Base-by-base conservation (phyloP, 495 filamentous ascomycete species). In the Penicillium nucicola region DNA sequence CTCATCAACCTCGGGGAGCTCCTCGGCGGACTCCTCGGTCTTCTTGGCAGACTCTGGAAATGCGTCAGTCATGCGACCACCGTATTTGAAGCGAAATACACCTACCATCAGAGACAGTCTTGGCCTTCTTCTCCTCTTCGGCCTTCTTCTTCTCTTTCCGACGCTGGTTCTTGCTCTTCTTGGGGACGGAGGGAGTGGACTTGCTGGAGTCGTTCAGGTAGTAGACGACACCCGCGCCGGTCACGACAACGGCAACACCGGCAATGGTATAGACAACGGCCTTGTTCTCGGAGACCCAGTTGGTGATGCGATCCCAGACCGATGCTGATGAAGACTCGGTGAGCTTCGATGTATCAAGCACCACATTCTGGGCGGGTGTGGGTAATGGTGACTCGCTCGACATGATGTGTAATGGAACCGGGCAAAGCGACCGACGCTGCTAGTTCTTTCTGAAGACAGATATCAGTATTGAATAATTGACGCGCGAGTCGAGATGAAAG, bases 231-330 rank as follows among this genome's bases (percentile, higher is more conserved):
- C 92, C 93, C 20, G 90, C 95, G 52, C 85, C 84, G 22, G 88
- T 92, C 49, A 92, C 88, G 22, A 97, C 89, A 25, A 97, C 83
- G 37, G 91, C 90, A 22, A 95, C 86, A 67, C 92, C 93, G 48
- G 90, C 90, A 72, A 97, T 88, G 54, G 95, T 96, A 70, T 96
- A 98, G 33, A 96, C 93, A 39, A 92, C 77, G 34, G 86, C 88
- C 74, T 96, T 98, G 67, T 98, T 86, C 61, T 97, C 93, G 0
- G 92, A 90, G 19, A 87, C 89, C 90, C 92, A 98, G 69, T 81
- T 87, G 55, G 90, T 87, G 62, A 97, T 71, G 51, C 91, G 84
- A 69, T 92, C 86, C 90, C 90, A 95, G 45, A 95, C 65, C 17
- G 91, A 90, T 52, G 87, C 79, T 42, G 79, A 65, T 45, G 77